Evolutionary conservation across 2,329 filamentous ascomycete genomes (phyloP), one percentile per base, ranked within the genome.

Genomic region (Clonostachys solani): DNA sequence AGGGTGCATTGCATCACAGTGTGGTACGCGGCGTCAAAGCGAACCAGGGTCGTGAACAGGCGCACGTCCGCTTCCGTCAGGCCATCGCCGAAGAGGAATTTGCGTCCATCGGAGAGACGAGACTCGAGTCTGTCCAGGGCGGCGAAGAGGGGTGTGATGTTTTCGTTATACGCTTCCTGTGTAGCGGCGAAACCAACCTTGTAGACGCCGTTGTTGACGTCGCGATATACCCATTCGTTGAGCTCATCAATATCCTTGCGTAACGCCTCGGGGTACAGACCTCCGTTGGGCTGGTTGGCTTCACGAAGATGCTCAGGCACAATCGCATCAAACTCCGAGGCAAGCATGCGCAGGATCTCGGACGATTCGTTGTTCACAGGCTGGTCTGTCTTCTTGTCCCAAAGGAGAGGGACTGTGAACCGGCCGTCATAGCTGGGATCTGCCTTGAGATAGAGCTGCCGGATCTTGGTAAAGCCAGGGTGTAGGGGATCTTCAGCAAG

Each of bases 311-410:
- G 52, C 17, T 90, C 44, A 80, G 79, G 15, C 67, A 75, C 43
- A 81, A 83, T 50, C 87, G 88, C 16, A 68, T 75, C 53, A 82
- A 96, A 62, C 90, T 97, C 74, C 94, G 94, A 54, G 94, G 92
- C 44, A 51, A 80, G 50, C 88, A 95, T 74, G 91, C 88, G 59
- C 87, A 91, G 66, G 92, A 99, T 65, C 81, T 99, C 89, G 45
- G 81, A 81, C 47, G 84, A 87, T 71, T 94, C 89, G 53, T 95
- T 95, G 73, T 80, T 91, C 42, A 94, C 89, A 54, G 92, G 87
- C 15, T 75, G 80, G 43, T 83, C 78, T 19, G 74, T 72, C 61
- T 85, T 80, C 61, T 81, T 85, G 54, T 89, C 85, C 72, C 81
- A 88, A 10, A 91, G 72, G 0, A 84, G 81, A 0, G 87, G 87